phyloP scores from a whole-genome alignment of 1,139 yeast species.

The Kodamaea sp. region DNA sequence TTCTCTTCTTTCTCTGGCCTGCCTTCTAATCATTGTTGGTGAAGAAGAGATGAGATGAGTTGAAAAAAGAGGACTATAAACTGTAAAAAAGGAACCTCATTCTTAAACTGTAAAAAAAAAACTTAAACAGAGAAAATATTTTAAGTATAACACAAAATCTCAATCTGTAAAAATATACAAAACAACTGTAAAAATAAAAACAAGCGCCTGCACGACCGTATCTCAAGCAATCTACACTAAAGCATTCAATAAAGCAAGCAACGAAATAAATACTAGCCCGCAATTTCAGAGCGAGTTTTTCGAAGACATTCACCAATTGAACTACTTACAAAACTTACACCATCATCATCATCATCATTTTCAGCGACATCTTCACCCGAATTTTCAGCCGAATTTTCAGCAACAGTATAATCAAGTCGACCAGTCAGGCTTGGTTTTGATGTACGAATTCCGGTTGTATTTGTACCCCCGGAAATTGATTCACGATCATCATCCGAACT shows the following conservation, averaged over 20 bases:
- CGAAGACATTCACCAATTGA: slow-evolving; percentile 42
- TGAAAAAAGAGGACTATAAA: slow-evolving; percentile 3
- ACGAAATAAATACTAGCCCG: background rate
- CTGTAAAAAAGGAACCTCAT: too few relatives aligned
- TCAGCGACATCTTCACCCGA: background rate
- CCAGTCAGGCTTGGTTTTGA: background rate
- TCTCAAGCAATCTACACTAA: background rate
- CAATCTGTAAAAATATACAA: background rate
- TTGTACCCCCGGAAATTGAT: background rate
- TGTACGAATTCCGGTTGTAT: too few relatives aligned
- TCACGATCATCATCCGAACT: slow-evolving; percentile 19
- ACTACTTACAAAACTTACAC: slow-evolving; percentile 36
- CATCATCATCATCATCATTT: slow-evolving; percentile 3
- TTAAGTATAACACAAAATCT: slow-evolving; percentile 1
- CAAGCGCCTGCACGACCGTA: background rate
- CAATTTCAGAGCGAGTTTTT: slow-evolving; percentile 35
- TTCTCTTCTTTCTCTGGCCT: slow-evolving; percentile 94
- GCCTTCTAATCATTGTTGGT: slow-evolving; percentile 64
- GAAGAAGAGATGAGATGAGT: slow-evolving; percentile 9
- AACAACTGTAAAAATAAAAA: background rate
- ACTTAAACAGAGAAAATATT: slow-evolving; percentile 2
- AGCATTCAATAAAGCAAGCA: background rate
- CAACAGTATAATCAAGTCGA: background rate
- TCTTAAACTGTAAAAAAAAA: background rate
- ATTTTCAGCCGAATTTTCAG: background rate